These are phyloP conservation scores for Kokia cookei DNA, from an alignment of 441 rosid species.

Conservation along the genomic window DNA sequence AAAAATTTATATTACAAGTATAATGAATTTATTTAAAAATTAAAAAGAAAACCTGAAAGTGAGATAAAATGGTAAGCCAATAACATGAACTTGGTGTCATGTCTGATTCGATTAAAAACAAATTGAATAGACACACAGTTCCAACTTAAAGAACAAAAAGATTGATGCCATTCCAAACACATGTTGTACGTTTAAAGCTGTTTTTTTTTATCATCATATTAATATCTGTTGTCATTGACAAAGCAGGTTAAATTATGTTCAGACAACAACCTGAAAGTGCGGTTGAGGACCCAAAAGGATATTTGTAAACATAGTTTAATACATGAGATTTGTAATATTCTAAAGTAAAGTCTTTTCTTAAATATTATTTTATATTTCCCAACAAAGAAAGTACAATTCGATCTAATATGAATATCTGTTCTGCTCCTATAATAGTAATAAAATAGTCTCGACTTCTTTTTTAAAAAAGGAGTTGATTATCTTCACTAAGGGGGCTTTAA, in stretches of 20 bases:
- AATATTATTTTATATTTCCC: not conserved
- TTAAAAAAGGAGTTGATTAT: not conserved
- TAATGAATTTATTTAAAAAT: too few species aligned
- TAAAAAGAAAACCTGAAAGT: too few species aligned
- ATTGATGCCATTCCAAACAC: not conserved
- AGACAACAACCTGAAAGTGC: constrained; percentile 6
- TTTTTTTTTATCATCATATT: not conserved
- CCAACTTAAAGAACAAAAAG: not conserved
- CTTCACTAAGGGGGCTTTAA: not conserved
- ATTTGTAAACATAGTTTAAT: not conserved
- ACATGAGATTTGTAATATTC: not conserved
- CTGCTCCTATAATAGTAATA: not conserved
- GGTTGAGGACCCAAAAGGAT: not conserved
- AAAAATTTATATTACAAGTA: too few species aligned
- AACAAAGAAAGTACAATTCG: not conserved
- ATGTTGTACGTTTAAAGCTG: not conserved
- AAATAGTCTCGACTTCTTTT: not conserved
- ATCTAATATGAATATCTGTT: not conserved
- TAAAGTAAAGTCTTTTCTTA: not conserved
- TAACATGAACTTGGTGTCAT: too few species aligned
- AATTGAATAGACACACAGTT: not conserved
- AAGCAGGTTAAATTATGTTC: not conserved
- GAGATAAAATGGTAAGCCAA: too few species aligned
- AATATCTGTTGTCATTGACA: not conserved
- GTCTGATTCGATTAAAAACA: not conserved